These are phyloP conservation scores for Colletotrichum sp. DNA, from an alignment of 2,329 filamentous ascomycete species.

Conservation along the genomic window DNA sequence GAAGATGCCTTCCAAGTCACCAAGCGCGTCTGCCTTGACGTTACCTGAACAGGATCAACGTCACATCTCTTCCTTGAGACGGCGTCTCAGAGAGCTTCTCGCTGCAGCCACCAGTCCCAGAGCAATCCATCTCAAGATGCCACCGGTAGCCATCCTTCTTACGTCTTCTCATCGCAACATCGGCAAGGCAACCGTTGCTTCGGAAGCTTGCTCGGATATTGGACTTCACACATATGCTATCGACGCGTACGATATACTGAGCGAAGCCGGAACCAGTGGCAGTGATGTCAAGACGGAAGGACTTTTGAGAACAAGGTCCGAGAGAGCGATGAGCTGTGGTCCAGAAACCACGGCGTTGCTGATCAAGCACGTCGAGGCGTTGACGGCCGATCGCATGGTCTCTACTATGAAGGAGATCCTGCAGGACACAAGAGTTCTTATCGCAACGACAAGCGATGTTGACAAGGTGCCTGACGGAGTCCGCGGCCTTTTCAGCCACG, in stretches of 20 bases:
- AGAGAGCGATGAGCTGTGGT: slow-evolving; percentile 88
- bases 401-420: slow-evolving; percentile 84
- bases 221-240: slow-evolving; percentile 89
- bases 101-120: slow-evolving; percentile 87
- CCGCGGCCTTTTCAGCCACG: slow-evolving; percentile 90
- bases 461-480: slow-evolving; percentile 93
- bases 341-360: slow-evolving; percentile 82
- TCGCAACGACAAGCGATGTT: slow-evolving; percentile 94
- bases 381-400: slow-evolving; percentile 90
- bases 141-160: slow-evolving; percentile 85
- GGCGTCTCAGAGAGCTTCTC: slow-evolving; percentile 82
- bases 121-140: slow-evolving; percentile 85
- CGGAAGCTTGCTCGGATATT: slow-evolving; percentile 82
- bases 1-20: slow-evolving; percentile 60
- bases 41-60: slow-evolving; percentile 50
- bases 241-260: slow-evolving; percentile 91
- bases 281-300: slow-evolving; percentile 95
- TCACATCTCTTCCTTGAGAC: slow-evolving; percentile 65
- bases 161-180: slow-evolving; percentile 93
- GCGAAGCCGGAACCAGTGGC: slow-evolving; percentile 86
- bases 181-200: slow-evolving; percentile 83
- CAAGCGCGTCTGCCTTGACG: slow-evolving; percentile 42
- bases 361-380: slow-evolving; percentile 87
- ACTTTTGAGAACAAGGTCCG: slow-evolving; percentile 84
- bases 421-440: slow-evolving; percentile 78